These are phyloP conservation scores for Sphagnum fallax DNA, from an alignment of 228 moss, liverwort and hornwort genomes.

Conservation along the genomic window DNA sequence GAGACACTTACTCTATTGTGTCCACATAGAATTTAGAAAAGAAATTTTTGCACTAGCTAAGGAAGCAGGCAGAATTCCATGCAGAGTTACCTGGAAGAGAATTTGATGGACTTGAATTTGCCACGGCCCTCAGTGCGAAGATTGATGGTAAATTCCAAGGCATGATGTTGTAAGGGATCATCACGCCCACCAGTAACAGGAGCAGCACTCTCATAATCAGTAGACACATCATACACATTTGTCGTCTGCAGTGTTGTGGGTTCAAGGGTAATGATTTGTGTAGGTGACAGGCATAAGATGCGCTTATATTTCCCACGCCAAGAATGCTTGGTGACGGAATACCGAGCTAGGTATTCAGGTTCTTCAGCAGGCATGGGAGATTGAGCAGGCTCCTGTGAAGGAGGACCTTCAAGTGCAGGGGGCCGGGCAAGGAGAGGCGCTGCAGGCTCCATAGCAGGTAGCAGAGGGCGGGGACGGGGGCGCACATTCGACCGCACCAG, in stretches of 20 bases:
- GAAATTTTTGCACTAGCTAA: not conserved
- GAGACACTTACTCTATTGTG: too few relatives aligned
- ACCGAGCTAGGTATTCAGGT: constrained; percentile 82
- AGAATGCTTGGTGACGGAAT: constrained; percentile 92
- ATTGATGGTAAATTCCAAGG: constrained; percentile 77
- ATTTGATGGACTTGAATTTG: constrained; percentile 90
- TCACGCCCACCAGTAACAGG: constrained; percentile 78
- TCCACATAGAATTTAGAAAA: too few relatives aligned
- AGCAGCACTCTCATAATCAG: constrained; percentile 76
- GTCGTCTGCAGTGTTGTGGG: constrained; percentile 70
- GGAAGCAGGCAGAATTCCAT: not conserved
- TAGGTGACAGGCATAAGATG: constrained; percentile 72
- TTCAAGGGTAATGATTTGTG: constrained; percentile 88
- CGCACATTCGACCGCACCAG: constrained; percentile 91
- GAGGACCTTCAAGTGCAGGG: constrained; percentile 13
- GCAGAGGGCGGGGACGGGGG: constrained; percentile 23
- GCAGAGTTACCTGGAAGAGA: constrained; percentile 68
- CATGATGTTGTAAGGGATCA: constrained; percentile 91
- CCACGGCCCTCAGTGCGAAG: constrained; percentile 93
- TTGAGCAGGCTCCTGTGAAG: constrained; percentile 25
- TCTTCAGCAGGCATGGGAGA: constrained; percentile 69
- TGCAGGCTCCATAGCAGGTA: constrained; percentile 69
- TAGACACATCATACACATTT: constrained; percentile 81
- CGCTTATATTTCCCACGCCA: constrained; percentile 99
- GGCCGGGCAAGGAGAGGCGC: constrained; percentile 39